phyloP scores from a whole-genome alignment of 371 early-diverging fungal species.

The Zopfochytrium polystomum region DNA sequence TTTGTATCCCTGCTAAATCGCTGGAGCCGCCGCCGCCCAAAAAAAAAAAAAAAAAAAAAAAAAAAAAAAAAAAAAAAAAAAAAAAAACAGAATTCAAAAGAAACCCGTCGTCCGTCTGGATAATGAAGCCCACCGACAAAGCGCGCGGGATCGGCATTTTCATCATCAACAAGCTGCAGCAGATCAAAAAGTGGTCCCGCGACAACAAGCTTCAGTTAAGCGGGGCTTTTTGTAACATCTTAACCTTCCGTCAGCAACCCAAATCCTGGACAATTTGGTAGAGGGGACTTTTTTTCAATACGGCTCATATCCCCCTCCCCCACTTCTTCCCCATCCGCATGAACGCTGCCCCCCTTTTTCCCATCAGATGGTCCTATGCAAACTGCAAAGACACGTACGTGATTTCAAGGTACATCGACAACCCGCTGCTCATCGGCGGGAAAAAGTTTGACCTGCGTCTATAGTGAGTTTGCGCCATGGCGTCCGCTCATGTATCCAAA shows the following conservation, averaged over 20 bases:
- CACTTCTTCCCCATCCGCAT: background rate
- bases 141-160: conserved; percentile 56
- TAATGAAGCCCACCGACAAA: conserved; percentile 56
- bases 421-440: conserved; percentile 49
- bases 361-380: conserved; percentile 44
- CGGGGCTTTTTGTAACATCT: too few relatives aligned
- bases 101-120: conserved; percentile 49
- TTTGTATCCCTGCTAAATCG: conserved; percentile 3
- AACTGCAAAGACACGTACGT: conserved; percentile 51
- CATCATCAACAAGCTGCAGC: conserved; percentile 49
- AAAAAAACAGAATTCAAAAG: too few relatives aligned
- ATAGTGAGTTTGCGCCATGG: conserved; percentile 32
- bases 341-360: background rate
- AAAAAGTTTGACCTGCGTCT: conserved; percentile 53
- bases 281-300: too few relatives aligned
- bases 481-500: background rate
- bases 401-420: conserved; percentile 48
- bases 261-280: too few relatives aligned
- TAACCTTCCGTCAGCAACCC: too few relatives aligned
- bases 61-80: too few relatives aligned
- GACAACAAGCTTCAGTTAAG: conserved; percentile 42
- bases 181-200: conserved; percentile 49
- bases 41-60: too few relatives aligned
- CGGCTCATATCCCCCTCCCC: background rate
- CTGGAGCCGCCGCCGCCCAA: too few relatives aligned